Evolutionary conservation across 2,329 filamentous ascomycete species (phyloP).

Genomic region (Myrmaecium sp.): DNA sequence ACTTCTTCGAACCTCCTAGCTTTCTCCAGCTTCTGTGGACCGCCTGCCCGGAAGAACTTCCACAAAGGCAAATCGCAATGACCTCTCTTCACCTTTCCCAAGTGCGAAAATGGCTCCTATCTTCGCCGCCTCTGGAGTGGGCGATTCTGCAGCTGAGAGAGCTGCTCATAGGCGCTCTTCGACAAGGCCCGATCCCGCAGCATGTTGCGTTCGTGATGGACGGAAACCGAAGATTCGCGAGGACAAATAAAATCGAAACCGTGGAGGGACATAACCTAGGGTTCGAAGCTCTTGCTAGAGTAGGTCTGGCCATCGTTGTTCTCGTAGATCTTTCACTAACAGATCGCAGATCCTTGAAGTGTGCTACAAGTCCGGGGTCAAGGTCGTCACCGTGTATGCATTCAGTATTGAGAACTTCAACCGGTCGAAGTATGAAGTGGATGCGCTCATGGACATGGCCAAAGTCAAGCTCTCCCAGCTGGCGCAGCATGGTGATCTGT

Average conservation of each 20-base stretch:
- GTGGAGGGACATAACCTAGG: slow-evolving; percentile 91
- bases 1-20: too few species aligned
- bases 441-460: slow-evolving; percentile 93
- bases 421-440: slow-evolving; percentile 87
- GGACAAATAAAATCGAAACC: slow-evolving; percentile 82
- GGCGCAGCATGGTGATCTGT: slow-evolving; percentile 77
- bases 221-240: slow-evolving; percentile 84
- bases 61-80: too few species aligned
- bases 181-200: slow-evolving; percentile 79
- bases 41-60: too few species aligned
- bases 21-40: too few species aligned
- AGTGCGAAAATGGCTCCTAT: slow-evolving; percentile 59
- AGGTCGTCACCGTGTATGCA: slow-evolving; percentile 92
- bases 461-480: slow-evolving; percentile 89
- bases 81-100: slow-evolving; percentile 42
- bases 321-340: slow-evolving; percentile 2
- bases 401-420: slow-evolving; percentile 99
- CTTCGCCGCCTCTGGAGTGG: slow-evolving; percentile 87
- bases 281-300: slow-evolving; percentile 82
- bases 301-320: slow-evolving; percentile 25
- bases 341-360: slow-evolving; percentile 62
- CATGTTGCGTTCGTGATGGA: slow-evolving; percentile 99
- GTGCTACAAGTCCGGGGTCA: slow-evolving; percentile 94
- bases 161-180: slow-evolving; percentile 71
- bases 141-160: slow-evolving; percentile 62